A percentile compares a stretch with the other conserved stretches of the same genome.
phyloP scores from a whole-genome alignment of 1,284 basidiomycete genomes.

The Pseudozyma hubeiensis region DNA sequence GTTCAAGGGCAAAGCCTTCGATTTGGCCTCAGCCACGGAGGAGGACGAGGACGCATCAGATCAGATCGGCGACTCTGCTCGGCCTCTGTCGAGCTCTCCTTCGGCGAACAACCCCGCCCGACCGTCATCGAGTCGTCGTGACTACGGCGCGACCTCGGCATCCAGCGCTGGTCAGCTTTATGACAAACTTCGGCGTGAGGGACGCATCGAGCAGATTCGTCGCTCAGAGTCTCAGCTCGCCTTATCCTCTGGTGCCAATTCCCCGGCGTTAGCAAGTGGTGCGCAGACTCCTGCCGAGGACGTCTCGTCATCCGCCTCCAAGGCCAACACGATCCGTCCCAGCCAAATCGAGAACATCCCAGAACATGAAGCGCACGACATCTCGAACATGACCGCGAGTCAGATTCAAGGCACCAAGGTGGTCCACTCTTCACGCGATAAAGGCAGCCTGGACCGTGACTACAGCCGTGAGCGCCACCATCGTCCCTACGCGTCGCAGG shows the following conservation, averaged over 20 bases:
- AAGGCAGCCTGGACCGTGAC: slow-evolving; percentile 35
- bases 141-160: slow-evolving; percentile 37
- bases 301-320: slow-evolving; percentile 22
- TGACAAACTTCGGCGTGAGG: slow-evolving; percentile 46
- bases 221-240: slow-evolving; percentile 46
- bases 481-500: slow-evolving; percentile 39
- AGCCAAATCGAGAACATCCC: slow-evolving; percentile 39
- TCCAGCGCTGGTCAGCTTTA: slow-evolving; percentile 44
- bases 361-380: slow-evolving; percentile 9
- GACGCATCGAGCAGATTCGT: slow-evolving; percentile 43
- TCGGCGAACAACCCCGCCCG: not conserved
- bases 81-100: slow-evolving; percentile 17
- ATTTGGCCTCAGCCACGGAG: slow-evolving; percentile 35
- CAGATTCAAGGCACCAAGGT: slow-evolving; percentile 14
- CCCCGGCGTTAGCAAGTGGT: slow-evolving; percentile 19
- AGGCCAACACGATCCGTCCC: slow-evolving; percentile 32
- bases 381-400: not conserved
- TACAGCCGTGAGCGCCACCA: slow-evolving; percentile 25
- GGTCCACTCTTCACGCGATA: slow-evolving; percentile 5
- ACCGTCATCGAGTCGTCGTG: slow-evolving; percentile 2
- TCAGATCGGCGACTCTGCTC: not conserved
- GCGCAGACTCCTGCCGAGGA: slow-evolving; percentile 24
- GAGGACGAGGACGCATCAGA: slow-evolving; percentile 32
- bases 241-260: slow-evolving; percentile 24
- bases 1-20: slow-evolving; percentile 20